Evolutionary conservation across 176 grass and related monocot species (phyloP).

Genomic region (Cenchrus fungigraminus): DNA sequence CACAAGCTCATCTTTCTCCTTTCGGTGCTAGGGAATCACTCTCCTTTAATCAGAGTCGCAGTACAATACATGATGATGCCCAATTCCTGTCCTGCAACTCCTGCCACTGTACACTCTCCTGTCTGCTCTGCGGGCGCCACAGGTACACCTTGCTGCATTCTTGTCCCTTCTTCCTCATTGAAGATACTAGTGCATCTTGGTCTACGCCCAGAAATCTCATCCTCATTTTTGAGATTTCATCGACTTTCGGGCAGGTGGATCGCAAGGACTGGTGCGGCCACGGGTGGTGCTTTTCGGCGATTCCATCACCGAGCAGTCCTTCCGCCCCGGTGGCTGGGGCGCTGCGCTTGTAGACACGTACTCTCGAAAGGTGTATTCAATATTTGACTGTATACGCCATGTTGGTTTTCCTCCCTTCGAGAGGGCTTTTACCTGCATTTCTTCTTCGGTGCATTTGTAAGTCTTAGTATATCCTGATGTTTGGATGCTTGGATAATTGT

Average conservation of each 20-base stretch:
- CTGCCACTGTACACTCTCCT: background rate
- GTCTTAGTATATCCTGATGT: background rate
- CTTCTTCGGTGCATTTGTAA: background rate
- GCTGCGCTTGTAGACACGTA: constrained; percentile 63
- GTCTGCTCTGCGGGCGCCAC: background rate
- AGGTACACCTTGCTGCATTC: background rate
- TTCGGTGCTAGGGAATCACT: background rate
- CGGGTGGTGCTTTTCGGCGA: constrained; percentile 69
- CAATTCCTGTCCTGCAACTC: background rate
- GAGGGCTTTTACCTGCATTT: background rate
- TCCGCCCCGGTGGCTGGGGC: constrained; percentile 65
- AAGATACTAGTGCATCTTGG: background rate
- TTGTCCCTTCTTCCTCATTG: background rate
- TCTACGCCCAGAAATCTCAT: background rate
- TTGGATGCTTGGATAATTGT: background rate
- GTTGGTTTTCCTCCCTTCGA: background rate
- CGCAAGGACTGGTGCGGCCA: constrained; percentile 35
- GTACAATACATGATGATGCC: background rate
- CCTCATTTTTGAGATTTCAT: background rate
- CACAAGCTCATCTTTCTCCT: background rate
- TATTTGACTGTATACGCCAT: background rate
- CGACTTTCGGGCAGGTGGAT: background rate
- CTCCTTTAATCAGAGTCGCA: background rate
- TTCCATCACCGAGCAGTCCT: constrained; percentile 81
- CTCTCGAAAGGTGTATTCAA: constrained; percentile 61